Conservation (phyloP, 768 basidiomycete genomes). For the Phanerochaete carnosa region DNA sequence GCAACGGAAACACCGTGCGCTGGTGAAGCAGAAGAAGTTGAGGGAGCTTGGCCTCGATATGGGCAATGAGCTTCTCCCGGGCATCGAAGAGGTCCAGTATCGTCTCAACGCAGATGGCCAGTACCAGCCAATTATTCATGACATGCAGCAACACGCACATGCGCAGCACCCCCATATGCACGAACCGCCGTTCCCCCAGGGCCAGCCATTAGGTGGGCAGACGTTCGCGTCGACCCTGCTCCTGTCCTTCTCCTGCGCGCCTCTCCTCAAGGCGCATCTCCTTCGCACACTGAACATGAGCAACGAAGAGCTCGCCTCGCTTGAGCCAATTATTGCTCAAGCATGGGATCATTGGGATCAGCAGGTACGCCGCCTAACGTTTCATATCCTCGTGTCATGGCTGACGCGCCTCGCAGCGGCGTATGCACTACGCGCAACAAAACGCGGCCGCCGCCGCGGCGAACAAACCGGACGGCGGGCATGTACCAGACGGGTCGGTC, state of each 20-base stretch:
- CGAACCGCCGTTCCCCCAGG: constrained; percentile 65
- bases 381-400: neutral
- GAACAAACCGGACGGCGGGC: constrained; percentile 24
- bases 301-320: constrained; percentile 71
- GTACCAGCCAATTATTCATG: constrained; percentile 35
- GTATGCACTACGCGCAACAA: constrained; percentile 41
- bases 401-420: constrained; percentile 32
- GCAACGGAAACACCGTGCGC: constrained; percentile 76
- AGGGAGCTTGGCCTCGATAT: constrained; percentile 80
- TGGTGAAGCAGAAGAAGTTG: constrained; percentile 79
- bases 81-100: constrained; percentile 67
- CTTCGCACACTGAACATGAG: constrained; percentile 71
- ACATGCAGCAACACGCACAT: constrained; percentile 21
- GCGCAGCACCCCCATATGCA: constrained; percentile 33
- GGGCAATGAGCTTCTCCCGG: constrained; percentile 66
- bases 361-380: constrained; percentile 45
- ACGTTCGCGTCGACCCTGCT: constrained; percentile 78
- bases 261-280: constrained; percentile 71
- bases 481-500: constrained; percentile 10
- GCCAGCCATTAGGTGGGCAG: constrained; percentile 54
- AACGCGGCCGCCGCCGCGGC: constrained; percentile 8
- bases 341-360: constrained; percentile 88
- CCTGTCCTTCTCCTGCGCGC: constrained; percentile 72
- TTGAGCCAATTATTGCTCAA: constrained; percentile 78
- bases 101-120: constrained; percentile 46